Base-by-base conservation (phyloP, 768 basidiomycete genomes). In the Tubosaeta sp. region DNA sequence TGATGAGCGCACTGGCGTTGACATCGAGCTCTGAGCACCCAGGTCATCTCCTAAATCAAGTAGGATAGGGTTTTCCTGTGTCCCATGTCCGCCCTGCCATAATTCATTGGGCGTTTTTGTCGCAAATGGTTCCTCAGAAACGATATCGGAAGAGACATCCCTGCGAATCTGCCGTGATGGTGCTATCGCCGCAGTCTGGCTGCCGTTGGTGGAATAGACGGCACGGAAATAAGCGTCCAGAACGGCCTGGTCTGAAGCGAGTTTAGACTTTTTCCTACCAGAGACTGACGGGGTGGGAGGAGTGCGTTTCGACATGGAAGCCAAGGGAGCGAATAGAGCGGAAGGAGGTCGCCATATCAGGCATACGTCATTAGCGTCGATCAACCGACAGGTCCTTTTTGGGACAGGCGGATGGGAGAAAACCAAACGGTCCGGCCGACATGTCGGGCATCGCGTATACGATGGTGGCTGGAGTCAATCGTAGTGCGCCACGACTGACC, bases 151-250 rank as follows among this genome's bases (percentile, higher is more conserved):
- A 56, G 54, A 48, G 4, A 4, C 43, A 41, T 41, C 34, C 19
- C 49, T 54, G 51, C 32, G 60, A 57, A 49, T 50, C 49, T 62
- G 54, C 54, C 50, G 51, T 44, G 57, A 59, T 13, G 47, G 39
- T n/a, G 38, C 42, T 36, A 51, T 46, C 19, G 51, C 25, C 44
- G 59, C 36, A 52, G 48, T 48, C 43, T 46, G 44, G 36, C 40
- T 54, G 36, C 59, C 50, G 39, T 53, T 48, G 48, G 46, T 10
- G 51, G 62, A 53, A 34, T 21, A 29, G 14, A 31, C 16, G 0
- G 46, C 10, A 38, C 64, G 61, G 56, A 67, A 70, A 59, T 68
- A 67, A 46, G 56, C 25, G 30, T 67, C 59, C 7, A 68, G 52
- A 34, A 60, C 24, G 19, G 55, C 43, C 32, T 70, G 66, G 24